Evolutionary conservation across 371 early-diverging fungal species (phyloP).

Genomic region (Mucor piriformis): DNA sequence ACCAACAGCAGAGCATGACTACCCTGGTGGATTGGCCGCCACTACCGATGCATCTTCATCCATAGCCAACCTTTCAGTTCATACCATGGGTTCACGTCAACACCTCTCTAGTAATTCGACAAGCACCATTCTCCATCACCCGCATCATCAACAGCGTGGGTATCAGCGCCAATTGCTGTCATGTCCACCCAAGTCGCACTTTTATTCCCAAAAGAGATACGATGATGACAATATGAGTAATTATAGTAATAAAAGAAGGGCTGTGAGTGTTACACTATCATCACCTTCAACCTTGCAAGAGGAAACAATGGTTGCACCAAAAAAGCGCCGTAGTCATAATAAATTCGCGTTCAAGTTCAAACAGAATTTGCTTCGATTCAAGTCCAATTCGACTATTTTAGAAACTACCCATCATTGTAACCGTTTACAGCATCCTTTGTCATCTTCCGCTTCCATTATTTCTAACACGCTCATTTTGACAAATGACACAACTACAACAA

Average conservation of each 20-base stretch:
- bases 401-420: not conserved
- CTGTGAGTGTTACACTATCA: conserved; percentile 15
- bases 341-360: conserved; percentile 12
- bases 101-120: not conserved
- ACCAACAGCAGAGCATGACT: conserved; percentile 32
- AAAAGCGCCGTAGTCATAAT: conserved; percentile 12
- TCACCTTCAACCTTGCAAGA: conserved; percentile 19
- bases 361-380: conserved; percentile 13
- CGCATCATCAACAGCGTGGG: conserved; percentile 3
- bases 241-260: conserved; percentile 14
- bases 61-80: conserved; percentile 2
- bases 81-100: conserved; percentile 13
- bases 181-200: conserved; percentile 2
- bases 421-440: not conserved
- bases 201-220: not conserved
- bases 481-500: not conserved
- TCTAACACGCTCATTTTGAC: not conserved
- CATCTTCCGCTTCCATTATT: not conserved
- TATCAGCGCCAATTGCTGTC: conserved; percentile 10
- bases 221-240: conserved; percentile 4
- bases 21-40: conserved; percentile 11
- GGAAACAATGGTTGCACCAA: conserved; percentile 6
- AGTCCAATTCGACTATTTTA: not conserved
- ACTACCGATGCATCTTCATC: conserved; percentile 19
- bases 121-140: not conserved